Conservation (phyloP, 2,329 filamentous ascomycete species). For the Penicillium freii region DNA sequence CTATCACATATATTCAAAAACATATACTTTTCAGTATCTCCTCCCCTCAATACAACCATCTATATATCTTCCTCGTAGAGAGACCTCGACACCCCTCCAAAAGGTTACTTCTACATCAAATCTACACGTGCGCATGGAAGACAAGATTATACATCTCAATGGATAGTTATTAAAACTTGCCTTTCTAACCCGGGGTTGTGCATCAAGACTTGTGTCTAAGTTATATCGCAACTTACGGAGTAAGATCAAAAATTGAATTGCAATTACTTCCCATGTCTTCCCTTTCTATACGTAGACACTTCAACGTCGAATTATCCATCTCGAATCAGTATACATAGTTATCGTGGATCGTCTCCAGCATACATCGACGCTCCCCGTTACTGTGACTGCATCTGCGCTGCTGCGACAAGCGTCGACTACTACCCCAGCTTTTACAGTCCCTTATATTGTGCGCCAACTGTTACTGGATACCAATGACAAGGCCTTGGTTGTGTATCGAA, state of each 20-base stretch:
- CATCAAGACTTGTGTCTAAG: background rate
- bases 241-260: background rate
- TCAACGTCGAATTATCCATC: background rate
- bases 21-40: background rate
- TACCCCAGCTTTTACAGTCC: too few relatives aligned
- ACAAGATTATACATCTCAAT: background rate
- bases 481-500: background rate
- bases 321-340: too few relatives aligned
- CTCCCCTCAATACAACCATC: background rate
- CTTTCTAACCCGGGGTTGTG: background rate
- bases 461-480: background rate
- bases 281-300: too few relatives aligned
- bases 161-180: background rate
- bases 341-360: background rate
- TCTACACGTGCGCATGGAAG: too few relatives aligned
- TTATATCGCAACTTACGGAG: background rate
- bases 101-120: too few relatives aligned
- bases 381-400: background rate
- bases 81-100: background rate
- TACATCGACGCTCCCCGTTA: background rate
- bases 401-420: background rate
- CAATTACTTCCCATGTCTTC: background rate
- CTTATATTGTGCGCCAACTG: background rate
- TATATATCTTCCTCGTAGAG: background rate
- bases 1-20: background rate